Base-by-base conservation (phyloP, 2,329 filamentous ascomycete species). In the Talaromyces sp. region DNA sequence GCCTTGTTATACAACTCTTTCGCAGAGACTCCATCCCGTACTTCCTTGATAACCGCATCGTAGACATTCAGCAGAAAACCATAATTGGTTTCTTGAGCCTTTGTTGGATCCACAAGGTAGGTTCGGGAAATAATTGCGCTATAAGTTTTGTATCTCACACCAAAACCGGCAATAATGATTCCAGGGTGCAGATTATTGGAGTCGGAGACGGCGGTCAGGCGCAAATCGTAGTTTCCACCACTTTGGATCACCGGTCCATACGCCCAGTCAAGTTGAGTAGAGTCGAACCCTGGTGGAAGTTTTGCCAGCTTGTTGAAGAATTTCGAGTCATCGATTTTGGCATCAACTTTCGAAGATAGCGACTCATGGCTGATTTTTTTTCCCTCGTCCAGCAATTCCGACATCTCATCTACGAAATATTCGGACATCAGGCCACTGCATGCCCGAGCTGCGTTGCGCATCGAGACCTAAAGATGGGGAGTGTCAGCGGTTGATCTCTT, bases 351-450 rank as follows among this genome's bases (percentile, higher is more conserved):
- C 69, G 91, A 87, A n/a, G 90, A 87, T 8, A 99, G 83, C 2
- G 84, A 83, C 65, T 88, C 90, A 77, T 99, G 95, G 64, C 92
- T 95, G 72, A 98, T 91, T 73, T 96, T 96, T 81, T 96, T 97
- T 75, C 98, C 96, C 67, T 93, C 89, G 71, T 99, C 95, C 62
- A 99, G 86, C 57, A 98, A 89, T 68, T 90, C 89, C 56, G 93
- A 96, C 93, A 99, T 98, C 74, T 97, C 93, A 72, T 99, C 95
- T 66, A 99, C 88, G 74, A 98, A 98, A 77, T 95, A 99, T 62
- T 93, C 91, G 56, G 91, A 91, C 88, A 98, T 96, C 62, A 98
- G 81, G 61, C 92, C 93, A 66, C 96, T 93, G 68, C 93, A 97
- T 53, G 95, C 93, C 72, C 95, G 90, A 59, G 95, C 95, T 4